Evolutionary conservation across 2,329 filamentous ascomycete genomes (phyloP), one percentile per base, ranked within the genome.

Genomic region (Geosmithia flava): DNA sequence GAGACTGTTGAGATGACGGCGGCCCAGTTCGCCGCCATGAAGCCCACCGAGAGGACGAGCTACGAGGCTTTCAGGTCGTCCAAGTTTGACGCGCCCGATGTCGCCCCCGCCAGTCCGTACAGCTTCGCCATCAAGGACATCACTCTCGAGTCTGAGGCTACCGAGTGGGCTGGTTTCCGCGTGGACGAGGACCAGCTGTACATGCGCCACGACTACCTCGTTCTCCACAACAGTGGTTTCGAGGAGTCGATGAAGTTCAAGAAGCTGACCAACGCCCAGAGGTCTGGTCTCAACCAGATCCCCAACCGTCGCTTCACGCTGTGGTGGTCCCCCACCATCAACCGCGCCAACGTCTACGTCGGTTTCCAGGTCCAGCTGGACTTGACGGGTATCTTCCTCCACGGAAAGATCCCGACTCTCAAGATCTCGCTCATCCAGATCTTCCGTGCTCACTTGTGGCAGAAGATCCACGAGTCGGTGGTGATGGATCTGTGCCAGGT

Each of bases 401-500:
- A 98, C 71, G 93, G 93, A 58, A 98, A 98, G 69, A 98, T 98
- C 49, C 94, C 93, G 0, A 98, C 93, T 0, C 69, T 98, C 42
- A 98, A 98, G 70, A 98, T 98, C 53, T 96, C 90, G 0, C 72
- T 98, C 48, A 98, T 98, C 52, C 93, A 98, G 63, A 98, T 98
- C 58, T 98, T 98, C 86, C 84, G 93, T 63, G 93, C 94, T 47
- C 93, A 98, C 79, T 82, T 98, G 73, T 98, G 93, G 93, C 93
- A 98, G 66, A 98, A 98, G 75, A 97, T 98, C 44, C 94, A 98
- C 66, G 93, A 98, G 67, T 94, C 87, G 1, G 90, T 97, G 0
- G 91, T 96, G 33, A 98, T 98, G 93, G 93, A 98, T 74, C 68
- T 98, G 60, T 97, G 93, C 57, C 94, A 98, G 62, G 93, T 98